Percentiles rank a stretch among this genome's conserved stretches.
Conservation (phyloP, 2,329 filamentous ascomycete genomes). For the Botrytis deweyae region DNA sequence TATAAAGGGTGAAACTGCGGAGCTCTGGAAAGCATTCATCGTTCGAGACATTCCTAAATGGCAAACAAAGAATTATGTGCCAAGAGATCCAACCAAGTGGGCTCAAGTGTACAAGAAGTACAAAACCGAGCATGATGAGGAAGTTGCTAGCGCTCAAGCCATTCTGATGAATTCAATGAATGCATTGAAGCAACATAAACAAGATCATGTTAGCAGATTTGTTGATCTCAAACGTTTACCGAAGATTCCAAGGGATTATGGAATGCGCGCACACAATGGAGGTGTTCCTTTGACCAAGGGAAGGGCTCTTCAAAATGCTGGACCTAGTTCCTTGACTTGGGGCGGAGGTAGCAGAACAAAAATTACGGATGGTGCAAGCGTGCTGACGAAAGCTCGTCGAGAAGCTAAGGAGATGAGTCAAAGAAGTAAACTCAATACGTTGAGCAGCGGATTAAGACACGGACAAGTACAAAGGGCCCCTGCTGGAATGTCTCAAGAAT, state of each 20-base stretch:
- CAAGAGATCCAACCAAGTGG: constrained; percentile 69
- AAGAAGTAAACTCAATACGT: constrained; percentile 48
- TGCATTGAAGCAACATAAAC: constrained; percentile 57
- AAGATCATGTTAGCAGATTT: constrained; percentile 57
- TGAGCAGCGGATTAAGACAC: constrained; percentile 40
- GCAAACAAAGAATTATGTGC: constrained; percentile 61
- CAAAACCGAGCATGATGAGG: constrained; percentile 55
- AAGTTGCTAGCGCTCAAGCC: constrained; percentile 57
- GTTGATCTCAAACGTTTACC: constrained; percentile 52
- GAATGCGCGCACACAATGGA: constrained; percentile 40
- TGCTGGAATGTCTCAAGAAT: constrained; percentile 53
- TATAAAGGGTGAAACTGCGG: constrained; percentile 64
- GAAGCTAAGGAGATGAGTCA: constrained; percentile 55
- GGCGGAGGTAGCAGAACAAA: constrained; percentile 53
- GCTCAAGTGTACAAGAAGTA: constrained; percentile 74
- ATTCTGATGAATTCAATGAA: constrained; percentile 55
- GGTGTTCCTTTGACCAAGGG: constrained; percentile 36
- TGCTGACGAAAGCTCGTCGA: constrained; percentile 56
- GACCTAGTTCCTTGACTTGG: constrained; percentile 45
- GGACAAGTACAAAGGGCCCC: constrained; percentile 50
- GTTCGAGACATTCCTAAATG: constrained; percentile 68
- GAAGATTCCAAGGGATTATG: constrained; percentile 42
- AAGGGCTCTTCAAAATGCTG: constrained; percentile 36
- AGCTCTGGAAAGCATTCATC: constrained; percentile 80
- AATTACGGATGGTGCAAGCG: constrained; percentile 50